phyloP scores from a whole-genome alignment of 495 filamentous ascomycete species.

The Aspergillus sclerotioniger region DNA sequence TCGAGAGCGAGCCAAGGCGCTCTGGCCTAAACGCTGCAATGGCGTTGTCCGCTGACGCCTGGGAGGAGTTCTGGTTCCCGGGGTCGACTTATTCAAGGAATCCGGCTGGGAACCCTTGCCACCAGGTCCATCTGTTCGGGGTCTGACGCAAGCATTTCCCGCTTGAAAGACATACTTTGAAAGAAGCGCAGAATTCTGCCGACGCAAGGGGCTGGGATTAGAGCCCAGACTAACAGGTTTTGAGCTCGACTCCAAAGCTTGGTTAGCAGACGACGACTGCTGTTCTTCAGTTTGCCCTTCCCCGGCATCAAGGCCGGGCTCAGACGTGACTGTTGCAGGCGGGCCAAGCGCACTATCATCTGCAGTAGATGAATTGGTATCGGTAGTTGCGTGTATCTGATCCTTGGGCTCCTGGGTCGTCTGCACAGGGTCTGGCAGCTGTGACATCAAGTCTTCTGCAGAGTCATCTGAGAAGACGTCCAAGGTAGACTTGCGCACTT shows the following conservation, averaged over 20 bases:
- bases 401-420: conserved; percentile 26
- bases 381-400: conserved; percentile 16
- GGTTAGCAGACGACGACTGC: neutral
- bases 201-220: conserved; percentile 34
- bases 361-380: neutral
- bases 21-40: conserved; percentile 47
- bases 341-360: neutral
- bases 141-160: conserved; percentile 2
- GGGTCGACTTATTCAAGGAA: conserved; percentile 1
- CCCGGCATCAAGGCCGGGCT: neutral
- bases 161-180: conserved; percentile 37
- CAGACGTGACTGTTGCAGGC: neutral
- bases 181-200: conserved; percentile 35
- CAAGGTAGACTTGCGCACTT: conserved; percentile 48
- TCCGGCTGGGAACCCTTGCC: conserved; percentile 3
- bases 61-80: conserved; percentile 22
- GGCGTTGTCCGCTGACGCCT: conserved; percentile 40
- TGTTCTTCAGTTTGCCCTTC: neutral
- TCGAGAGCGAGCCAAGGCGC: conserved; percentile 43
- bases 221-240: conserved; percentile 20
- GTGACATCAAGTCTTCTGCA: conserved; percentile 59
- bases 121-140: neutral
- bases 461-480: conserved; percentile 68
- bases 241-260: neutral
- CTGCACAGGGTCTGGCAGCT: conserved; percentile 43